phyloP scores from a whole-genome alignment of 805 yeast genomes.

The Teunomyces tritomae region DNA sequence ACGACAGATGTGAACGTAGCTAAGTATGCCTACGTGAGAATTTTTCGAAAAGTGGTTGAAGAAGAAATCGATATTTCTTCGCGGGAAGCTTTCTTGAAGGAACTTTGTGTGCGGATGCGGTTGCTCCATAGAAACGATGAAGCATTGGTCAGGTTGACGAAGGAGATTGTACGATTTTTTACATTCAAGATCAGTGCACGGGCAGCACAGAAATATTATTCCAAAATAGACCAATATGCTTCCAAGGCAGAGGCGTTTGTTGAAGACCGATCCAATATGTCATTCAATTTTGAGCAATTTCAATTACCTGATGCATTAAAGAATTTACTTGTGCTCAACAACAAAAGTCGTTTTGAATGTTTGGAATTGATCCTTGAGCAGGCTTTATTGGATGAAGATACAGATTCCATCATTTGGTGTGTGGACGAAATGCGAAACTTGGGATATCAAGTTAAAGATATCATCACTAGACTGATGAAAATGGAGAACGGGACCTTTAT shows the following conservation, averaged over 20 bases:
- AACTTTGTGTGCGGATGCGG: slow-evolving; percentile 8
- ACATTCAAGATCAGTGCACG: slow-evolving; percentile 18
- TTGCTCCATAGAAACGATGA: slow-evolving; percentile 14
- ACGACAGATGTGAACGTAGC: slow-evolving; percentile 18
- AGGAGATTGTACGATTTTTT: slow-evolving; percentile 16
- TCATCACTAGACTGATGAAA: slow-evolving; percentile 3
- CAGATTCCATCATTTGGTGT: slow-evolving; percentile 24
- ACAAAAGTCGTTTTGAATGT: slow-evolving; percentile 15
- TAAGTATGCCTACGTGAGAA: slow-evolving; percentile 23
- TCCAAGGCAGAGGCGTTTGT: slow-evolving; percentile 2
- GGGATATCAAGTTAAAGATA: slow-evolving; percentile 23
- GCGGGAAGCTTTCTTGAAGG: slow-evolving; percentile 8
- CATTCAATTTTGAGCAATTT: slow-evolving; percentile 17
- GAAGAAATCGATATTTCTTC: not conserved
- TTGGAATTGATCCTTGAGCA: slow-evolving; percentile 19
- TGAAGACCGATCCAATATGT: not conserved
- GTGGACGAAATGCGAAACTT: slow-evolving; percentile 26
- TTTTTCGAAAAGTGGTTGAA: slow-evolving; percentile 13
- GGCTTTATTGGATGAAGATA: slow-evolving; percentile 24
- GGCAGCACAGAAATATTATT: slow-evolving; percentile 17
- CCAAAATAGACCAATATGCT: slow-evolving; percentile 8
- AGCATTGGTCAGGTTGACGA: slow-evolving; percentile 14
- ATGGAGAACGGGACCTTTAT: not conserved
- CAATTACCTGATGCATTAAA: slow-evolving; percentile 18
- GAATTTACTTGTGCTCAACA: slow-evolving; percentile 13